A percentile compares a stretch with the other conserved stretches of the same genome.
phyloP scores from a whole-genome alignment of 371 early-diverging fungal species.

The Coemansia sp. region DNA sequence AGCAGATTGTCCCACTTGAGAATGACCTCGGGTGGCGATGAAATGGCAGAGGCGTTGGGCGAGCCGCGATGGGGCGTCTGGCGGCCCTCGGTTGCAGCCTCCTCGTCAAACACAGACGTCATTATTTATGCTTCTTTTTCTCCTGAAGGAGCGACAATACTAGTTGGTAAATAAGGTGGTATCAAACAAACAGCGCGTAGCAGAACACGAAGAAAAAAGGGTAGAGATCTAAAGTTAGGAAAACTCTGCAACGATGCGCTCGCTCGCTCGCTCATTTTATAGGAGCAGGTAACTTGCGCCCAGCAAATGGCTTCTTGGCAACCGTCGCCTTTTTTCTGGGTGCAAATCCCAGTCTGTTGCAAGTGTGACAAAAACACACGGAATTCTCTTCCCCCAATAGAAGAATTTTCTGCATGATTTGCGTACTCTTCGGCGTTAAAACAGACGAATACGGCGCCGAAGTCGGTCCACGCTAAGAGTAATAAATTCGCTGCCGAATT shows the following conservation, averaged over 20 bases:
- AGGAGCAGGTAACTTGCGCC: not conserved
- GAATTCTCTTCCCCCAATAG: not conserved
- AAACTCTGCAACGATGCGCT: not conserved
- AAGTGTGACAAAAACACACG: not conserved
- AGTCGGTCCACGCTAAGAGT: not conserved
- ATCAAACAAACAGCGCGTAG: too few relatives aligned
- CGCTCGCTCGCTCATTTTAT: not conserved
- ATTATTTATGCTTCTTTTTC: slow-evolving; percentile 9
- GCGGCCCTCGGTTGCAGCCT: slow-evolving; percentile 37
- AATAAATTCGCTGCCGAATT: not conserved
- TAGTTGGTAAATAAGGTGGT: not conserved
- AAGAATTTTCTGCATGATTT: not conserved
- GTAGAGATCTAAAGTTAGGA: too few relatives aligned
- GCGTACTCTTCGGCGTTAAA: not conserved
- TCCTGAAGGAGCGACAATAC: not conserved
- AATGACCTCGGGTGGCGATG: slow-evolving; percentile 28
- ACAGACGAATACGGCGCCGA: slow-evolving; percentile 1
- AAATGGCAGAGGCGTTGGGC: not conserved
- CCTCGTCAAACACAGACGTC: slow-evolving; percentile 38
- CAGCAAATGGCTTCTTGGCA: not conserved
- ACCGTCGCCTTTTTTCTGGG: not conserved
- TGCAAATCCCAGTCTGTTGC: not conserved
- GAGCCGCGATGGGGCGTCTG: slow-evolving; percentile 12
- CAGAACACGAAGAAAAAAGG: too few relatives aligned
- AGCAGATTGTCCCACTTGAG: slow-evolving; percentile 39